A percentile compares a stretch with the other conserved stretches of the same genome.
phyloP scores from a whole-genome alignment of 768 basidiomycete genomes.

The Naganishia antarctica region DNA sequence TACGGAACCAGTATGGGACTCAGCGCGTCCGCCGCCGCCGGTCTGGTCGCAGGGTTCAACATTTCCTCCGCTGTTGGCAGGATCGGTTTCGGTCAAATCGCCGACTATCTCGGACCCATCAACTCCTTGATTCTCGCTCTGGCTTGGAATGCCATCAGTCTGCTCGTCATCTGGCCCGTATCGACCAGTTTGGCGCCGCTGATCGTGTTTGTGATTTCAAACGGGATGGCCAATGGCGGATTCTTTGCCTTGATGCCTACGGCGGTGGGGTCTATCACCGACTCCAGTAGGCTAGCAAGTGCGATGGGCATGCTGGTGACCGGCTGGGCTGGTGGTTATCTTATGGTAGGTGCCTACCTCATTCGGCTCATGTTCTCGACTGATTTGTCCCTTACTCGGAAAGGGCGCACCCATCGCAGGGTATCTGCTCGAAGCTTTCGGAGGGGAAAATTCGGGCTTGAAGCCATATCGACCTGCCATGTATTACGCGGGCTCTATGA shows the following conservation, averaged over 20 bases:
- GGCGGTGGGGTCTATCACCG: conserved; percentile 30
- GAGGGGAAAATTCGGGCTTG: conserved; percentile 32
- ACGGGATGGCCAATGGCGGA: conserved; percentile 31
- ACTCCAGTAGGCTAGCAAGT: conserved; percentile 15
- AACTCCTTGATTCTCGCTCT: conserved; percentile 52
- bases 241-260: conserved; percentile 34
- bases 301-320: conserved; percentile 34
- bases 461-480: conserved; percentile 37
- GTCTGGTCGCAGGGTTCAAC: conserved; percentile 39
- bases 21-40: conserved; percentile 25
- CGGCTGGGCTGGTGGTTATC: conserved; percentile 23
- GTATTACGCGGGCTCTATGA: conserved; percentile 35
- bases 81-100: conserved; percentile 49
- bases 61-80: conserved; percentile 41
- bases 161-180: conserved; percentile 51
- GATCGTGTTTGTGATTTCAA: conserved; percentile 34
- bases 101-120: conserved; percentile 51
- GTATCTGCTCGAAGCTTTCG: conserved; percentile 37
- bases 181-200: conserved; percentile 32
- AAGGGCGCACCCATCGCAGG: conserved; percentile 41
- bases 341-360: background rate
- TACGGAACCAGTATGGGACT: conserved; percentile 36
- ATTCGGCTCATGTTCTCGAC: too few species aligned
- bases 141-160: conserved; percentile 48
- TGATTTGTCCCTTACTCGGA: too few species aligned